phyloP scores from a whole-genome alignment of 768 basidiomycete genomes.

The Panus rudis region DNA sequence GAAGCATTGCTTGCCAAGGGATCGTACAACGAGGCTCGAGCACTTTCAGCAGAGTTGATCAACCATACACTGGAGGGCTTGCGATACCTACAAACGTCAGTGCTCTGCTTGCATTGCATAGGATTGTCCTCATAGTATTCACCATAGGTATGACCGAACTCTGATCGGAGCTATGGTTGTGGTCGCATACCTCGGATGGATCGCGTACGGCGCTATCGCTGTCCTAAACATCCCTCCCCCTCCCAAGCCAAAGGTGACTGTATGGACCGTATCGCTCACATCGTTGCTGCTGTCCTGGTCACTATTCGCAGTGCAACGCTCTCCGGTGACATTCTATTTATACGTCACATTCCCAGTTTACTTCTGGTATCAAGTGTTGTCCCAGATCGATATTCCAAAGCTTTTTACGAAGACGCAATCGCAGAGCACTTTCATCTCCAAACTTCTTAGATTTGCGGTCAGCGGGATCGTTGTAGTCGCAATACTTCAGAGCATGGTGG shows the following conservation, averaged over 20 bases:
- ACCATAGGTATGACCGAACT: constrained; percentile 58
- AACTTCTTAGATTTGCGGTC: constrained; percentile 13
- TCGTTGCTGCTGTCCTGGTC: constrained; percentile 34
- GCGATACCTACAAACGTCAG: constrained; percentile 69
- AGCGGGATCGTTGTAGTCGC: constrained; percentile 29
- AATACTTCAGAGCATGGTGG: constrained; percentile 66
- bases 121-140: constrained; percentile 8
- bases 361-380: constrained; percentile 59
- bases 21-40: constrained; percentile 44
- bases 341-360: constrained; percentile 72
- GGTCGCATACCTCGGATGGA: constrained; percentile 73
- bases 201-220: constrained; percentile 56
- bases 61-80: constrained; percentile 49
- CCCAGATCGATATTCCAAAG: too few relatives aligned
- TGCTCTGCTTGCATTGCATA: not conserved
- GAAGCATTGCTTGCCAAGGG: constrained; percentile 35
- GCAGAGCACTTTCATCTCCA: not conserved
- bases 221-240: constrained; percentile 43
- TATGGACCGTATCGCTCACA: constrained; percentile 22
- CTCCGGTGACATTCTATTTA: constrained; percentile 67
- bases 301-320: constrained; percentile 53
- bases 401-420: too few relatives aligned
- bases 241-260: too few relatives aligned
- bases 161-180: constrained; percentile 66
- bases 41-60: constrained; percentile 45